A percentile compares a stretch with the other conserved stretches of the same genome.
These are phyloP conservation scores for Heliosperma pusillum DNA, from an alignment of 148 eudicot species.

Conservation along the genomic window DNA sequence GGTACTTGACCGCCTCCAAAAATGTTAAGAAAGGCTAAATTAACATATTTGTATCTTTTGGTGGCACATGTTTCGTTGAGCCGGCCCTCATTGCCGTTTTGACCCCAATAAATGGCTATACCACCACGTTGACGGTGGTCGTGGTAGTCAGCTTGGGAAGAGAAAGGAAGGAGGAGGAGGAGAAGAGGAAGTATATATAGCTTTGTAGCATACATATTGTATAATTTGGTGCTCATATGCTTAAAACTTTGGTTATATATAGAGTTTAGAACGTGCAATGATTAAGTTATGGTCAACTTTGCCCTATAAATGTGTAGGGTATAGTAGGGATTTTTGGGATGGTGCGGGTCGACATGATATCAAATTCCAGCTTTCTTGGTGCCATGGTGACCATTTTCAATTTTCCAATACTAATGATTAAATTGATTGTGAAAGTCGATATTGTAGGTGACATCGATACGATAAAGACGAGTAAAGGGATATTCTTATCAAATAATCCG, in stretches of 20 bases:
- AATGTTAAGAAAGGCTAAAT: constrained; percentile 40
- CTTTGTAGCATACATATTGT: constrained; percentile 29
- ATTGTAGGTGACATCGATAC: not conserved
- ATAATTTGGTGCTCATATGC: not conserved
- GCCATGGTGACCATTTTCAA: too few species aligned
- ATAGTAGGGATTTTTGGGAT: not conserved
- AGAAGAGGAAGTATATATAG: constrained; percentile 28
- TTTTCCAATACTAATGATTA: not conserved
- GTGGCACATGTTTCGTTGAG: constrained; percentile 45
- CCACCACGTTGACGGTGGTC: constrained; percentile 20
- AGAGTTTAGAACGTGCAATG: constrained; percentile 2
- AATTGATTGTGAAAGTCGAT: not conserved
- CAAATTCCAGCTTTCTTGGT: not conserved
- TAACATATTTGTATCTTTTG: constrained; percentile 38
- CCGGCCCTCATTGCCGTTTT: constrained; percentile 40
- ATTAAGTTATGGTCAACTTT: constrained; percentile 23
- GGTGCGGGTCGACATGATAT: too few species aligned
- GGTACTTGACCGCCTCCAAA: constrained; percentile 47
- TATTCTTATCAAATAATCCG: too few species aligned
- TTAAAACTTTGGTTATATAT: not conserved
- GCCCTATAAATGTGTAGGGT: constrained; percentile 20
- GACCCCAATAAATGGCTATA: constrained; percentile 52
- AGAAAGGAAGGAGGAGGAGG: constrained; percentile 31
- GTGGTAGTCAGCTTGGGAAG: constrained; percentile 14
- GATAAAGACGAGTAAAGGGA: not conserved